Evolutionary conservation across 1,284 basidiomycete genomes (phyloP), one percentile per base, ranked within the genome.

Genomic region (Ganoderma boninense): DNA sequence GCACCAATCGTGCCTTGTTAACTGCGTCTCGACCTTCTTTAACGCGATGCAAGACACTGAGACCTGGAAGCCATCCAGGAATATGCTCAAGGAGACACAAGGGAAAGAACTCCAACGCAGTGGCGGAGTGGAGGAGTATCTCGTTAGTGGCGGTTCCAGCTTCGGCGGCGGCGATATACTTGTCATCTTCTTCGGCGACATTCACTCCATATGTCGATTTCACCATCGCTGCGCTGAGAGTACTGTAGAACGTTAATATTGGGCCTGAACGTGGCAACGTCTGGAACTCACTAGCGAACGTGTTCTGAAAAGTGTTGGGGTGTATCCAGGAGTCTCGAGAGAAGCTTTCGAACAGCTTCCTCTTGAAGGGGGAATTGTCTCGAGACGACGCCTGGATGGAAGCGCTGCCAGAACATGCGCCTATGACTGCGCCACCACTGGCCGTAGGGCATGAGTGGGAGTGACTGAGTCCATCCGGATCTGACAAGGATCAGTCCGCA

Each of bases 401-500:
- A 63, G 42, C 23, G 23, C 46, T 63, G 62, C 42, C 46, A 49
- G 18, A 63, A 63, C 42, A 46, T 32, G 29, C 62, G 62, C 7
- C 62, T 43, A 32, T 46, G 62, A 2, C 38, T 43, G 16, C 62
- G 62, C 62, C 62, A 63, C 43, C 29, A 35, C 43, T 43, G 43
- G 38, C 62, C 62, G 62, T 63, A 63, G 8, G 38, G 40, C 62
- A 63, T 63, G 13, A 63, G 40, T 8, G 29, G 35, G 42, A 63
- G 40, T 20, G 62, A 29, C 29, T 63, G 29, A 29, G 18, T 16
- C 43, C 29, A 43, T 20, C 62, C 62, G 14, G 46, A 49, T 18
- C 62, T 63, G 8, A 7, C 32, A 60, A 35, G 11, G 59, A 11
- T 38, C 35, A 40, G 52, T 56, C 29, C 26, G 23, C 29, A 26